These are phyloP conservation scores for Fusarium nanum DNA, from an alignment of 2,329 filamentous ascomycete species.

Conservation along the genomic window DNA sequence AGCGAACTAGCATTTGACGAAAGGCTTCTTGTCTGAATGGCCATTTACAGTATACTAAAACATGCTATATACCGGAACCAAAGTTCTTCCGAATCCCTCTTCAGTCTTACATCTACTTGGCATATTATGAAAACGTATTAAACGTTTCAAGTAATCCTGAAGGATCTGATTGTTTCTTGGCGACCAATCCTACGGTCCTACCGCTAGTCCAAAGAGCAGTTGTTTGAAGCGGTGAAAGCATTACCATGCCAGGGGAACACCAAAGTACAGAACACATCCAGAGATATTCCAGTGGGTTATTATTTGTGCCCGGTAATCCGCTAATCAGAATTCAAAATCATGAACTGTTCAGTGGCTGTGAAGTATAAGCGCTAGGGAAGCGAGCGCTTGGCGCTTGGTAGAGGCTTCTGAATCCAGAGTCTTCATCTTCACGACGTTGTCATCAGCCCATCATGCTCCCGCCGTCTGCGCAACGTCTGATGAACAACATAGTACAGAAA, in stretches of 20 bases:
- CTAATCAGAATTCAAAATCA: background rate
- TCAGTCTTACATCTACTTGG: background rate
- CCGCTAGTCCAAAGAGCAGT: background rate
- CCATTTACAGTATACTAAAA: background rate
- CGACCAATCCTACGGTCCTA: background rate
- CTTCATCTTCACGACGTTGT: too few relatives aligned
- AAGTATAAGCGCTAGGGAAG: background rate
- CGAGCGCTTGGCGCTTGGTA: background rate
- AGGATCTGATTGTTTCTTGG: background rate
- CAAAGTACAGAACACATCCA: background rate
- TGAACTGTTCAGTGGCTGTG: background rate
- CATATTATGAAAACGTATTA: background rate
- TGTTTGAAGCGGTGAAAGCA: background rate
- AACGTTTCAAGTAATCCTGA: background rate
- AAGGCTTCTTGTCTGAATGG: too few relatives aligned
- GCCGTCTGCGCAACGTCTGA: background rate
- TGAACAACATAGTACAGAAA: background rate
- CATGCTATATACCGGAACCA: background rate
- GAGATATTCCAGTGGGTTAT: background rate
- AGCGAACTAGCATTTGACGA: rapidly evolving
- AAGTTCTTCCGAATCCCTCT: background rate
- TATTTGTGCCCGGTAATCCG: background rate
- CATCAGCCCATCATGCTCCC: too few relatives aligned
- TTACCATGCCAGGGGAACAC: background rate
- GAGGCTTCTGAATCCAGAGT: too few relatives aligned